Conservation (phyloP, 345 rosid species). For the Heritiera littoralis region DNA sequence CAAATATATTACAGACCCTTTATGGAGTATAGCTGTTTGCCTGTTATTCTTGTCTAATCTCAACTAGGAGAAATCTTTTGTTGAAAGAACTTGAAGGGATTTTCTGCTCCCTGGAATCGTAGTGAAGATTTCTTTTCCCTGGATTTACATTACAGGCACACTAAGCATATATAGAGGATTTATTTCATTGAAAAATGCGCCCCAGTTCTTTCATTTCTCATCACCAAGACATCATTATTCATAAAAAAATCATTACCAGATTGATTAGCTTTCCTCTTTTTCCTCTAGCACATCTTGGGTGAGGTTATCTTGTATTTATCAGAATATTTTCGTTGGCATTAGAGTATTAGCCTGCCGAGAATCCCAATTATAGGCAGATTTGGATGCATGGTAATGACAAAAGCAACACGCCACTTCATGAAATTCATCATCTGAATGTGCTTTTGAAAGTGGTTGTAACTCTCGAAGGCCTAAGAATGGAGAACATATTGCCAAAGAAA, state of each 20-base stretch:
- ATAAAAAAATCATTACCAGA: neutral
- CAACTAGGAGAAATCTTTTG: neutral
- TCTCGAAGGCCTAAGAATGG: neutral
- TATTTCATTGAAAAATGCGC: neutral
- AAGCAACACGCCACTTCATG: neutral
- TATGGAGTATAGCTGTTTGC: slow-evolving; percentile 14
- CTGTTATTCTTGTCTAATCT: neutral
- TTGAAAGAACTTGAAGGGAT: slow-evolving; percentile 3
- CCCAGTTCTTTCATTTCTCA: neutral
- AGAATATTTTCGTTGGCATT: too few species aligned
- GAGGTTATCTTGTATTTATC: neutral
- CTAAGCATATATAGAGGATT: neutral
- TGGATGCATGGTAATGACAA: neutral
- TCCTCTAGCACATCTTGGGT: neutral
- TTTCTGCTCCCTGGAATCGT: neutral
- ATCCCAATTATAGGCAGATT: neutral
- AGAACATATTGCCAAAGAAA: neutral
- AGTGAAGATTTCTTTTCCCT: neutral
- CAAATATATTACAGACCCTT: neutral
- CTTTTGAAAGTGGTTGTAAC: neutral
- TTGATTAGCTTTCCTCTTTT: neutral
- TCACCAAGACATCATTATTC: neutral
- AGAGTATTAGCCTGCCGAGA: neutral
- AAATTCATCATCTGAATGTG: neutral
- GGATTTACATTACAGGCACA: neutral